These are phyloP conservation scores for Calcarisporium arbuscula DNA, from an alignment of 2,329 filamentous ascomycete genomes.

Conservation along the genomic window DNA sequence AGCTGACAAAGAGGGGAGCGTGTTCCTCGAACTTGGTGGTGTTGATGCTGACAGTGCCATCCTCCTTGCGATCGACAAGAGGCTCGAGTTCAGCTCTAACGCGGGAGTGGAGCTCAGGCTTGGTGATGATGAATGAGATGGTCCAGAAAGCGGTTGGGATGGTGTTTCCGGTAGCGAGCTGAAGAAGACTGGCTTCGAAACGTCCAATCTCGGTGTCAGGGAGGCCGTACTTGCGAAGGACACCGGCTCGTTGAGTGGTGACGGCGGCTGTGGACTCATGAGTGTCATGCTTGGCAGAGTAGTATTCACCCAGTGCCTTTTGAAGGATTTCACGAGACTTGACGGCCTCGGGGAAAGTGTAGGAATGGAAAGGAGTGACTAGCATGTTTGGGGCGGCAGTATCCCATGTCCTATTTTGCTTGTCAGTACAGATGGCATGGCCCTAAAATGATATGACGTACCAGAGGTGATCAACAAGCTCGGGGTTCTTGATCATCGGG, in stretches of 20 bases:
- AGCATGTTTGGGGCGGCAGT: slow-evolving; percentile 19
- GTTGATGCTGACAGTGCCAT: slow-evolving; percentile 21
- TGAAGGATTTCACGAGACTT: slow-evolving; percentile 15
- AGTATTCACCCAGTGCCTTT: slow-evolving; percentile 22
- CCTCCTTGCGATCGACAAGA: not conserved
- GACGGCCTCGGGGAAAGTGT: slow-evolving; percentile 18
- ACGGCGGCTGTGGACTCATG: slow-evolving; percentile 20
- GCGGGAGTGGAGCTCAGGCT: slow-evolving; percentile 15
- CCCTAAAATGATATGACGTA: slow-evolving; percentile 16
- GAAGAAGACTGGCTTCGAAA: slow-evolving; percentile 24
- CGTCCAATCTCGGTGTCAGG: slow-evolving; percentile 17
- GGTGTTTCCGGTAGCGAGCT: slow-evolving; percentile 27
- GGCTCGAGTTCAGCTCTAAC: slow-evolving; percentile 24
- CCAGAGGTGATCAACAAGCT: slow-evolving; percentile 33
- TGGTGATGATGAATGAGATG: slow-evolving; percentile 22
- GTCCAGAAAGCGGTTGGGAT: slow-evolving; percentile 31
- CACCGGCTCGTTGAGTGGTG: slow-evolving; percentile 18
- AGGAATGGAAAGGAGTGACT: slow-evolving; percentile 18
- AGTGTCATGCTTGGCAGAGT: slow-evolving; percentile 17
- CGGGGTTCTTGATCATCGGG: slow-evolving; percentile 21
- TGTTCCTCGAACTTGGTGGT: slow-evolving; percentile 25
- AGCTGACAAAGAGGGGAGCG: slow-evolving; percentile 34
- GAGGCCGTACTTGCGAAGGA: slow-evolving; percentile 23
- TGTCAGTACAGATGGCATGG: too few relatives aligned
- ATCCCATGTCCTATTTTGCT: slow-evolving; percentile 22